A percentile compares a stretch with the other conserved stretches of the same genome.
These are phyloP conservation scores for Penicillium paxilli DNA, from an alignment of 495 filamentous ascomycete species.

Conservation along the genomic window DNA sequence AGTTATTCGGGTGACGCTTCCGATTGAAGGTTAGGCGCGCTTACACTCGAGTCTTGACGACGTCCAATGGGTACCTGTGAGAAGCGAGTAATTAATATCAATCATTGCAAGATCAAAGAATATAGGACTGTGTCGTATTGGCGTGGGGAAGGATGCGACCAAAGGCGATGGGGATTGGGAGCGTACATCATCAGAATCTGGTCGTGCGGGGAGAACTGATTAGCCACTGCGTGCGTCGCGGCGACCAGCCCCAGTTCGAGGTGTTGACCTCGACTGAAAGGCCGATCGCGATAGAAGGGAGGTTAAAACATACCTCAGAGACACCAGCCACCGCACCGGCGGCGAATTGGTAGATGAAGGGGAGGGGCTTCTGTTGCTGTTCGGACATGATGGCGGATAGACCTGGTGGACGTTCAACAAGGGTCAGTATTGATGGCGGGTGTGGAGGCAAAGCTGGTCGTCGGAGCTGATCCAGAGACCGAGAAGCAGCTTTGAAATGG, in stretches of 20 bases:
- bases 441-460: too few species aligned
- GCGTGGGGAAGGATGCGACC: not conserved
- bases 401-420: constrained; percentile 4
- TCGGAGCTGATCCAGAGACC: too few species aligned
- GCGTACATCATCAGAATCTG: constrained; percentile 86
- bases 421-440: too few species aligned
- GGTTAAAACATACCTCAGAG: constrained; percentile 66
- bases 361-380: constrained; percentile 60
- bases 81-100: constrained; percentile 15
- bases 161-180: constrained; percentile 5
- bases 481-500: too few species aligned
- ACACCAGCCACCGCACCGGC: constrained; percentile 91
- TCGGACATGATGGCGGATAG: constrained; percentile 57
- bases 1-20: constrained; percentile 7
- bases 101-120: too few species aligned
- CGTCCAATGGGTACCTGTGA: constrained; percentile 92
- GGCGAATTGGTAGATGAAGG: constrained; percentile 83
- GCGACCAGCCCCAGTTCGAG: not conserved
- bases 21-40: constrained; percentile 26
- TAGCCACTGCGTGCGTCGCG: constrained; percentile 12
- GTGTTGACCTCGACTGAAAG: not conserved
- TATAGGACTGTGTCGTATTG: too few species aligned
- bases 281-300: not conserved
- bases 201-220: constrained; percentile 32
- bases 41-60: constrained; percentile 97